Conservation (phyloP, 2,329 filamentous ascomycete genomes). For the Orbilia quercus region DNA sequence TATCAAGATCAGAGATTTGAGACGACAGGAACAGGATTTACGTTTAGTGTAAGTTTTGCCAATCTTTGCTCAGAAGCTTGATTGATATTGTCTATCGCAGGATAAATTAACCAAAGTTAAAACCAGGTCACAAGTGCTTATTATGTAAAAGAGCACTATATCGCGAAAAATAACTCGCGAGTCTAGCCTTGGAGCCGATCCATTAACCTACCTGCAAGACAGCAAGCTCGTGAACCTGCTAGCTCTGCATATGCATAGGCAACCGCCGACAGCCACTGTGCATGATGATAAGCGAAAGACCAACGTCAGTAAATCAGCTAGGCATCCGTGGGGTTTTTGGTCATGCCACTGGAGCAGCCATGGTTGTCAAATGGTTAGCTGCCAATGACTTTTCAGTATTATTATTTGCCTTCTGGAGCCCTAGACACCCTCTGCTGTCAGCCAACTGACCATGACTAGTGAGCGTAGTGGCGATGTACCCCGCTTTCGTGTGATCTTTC, state of each 20-base stretch:
- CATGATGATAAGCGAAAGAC: slow-evolving; percentile 35
- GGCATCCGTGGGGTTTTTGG: slow-evolving; percentile 52
- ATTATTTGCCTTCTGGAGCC: slow-evolving; percentile 16
- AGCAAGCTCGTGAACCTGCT: not conserved
- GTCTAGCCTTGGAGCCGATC: too few species aligned
- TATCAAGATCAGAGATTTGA: too few species aligned
- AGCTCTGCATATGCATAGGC: slow-evolving; percentile 42
- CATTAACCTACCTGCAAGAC: not conserved
- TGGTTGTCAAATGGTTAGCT: slow-evolving; percentile 20
- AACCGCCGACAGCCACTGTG: slow-evolving; percentile 45
- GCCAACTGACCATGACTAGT: slow-evolving; percentile 44
- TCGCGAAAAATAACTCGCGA: too few species aligned
- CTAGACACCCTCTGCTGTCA: slow-evolving; percentile 40
- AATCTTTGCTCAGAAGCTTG: too few species aligned
- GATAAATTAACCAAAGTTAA: slow-evolving; percentile 12
- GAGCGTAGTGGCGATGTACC: slow-evolving; percentile 12
- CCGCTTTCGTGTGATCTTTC: slow-evolving; percentile 55
- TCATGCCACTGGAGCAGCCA: slow-evolving; percentile 28
- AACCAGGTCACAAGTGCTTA: slow-evolving; percentile 11
- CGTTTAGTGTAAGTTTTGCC: too few species aligned
- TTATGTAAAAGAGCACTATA: slow-evolving; percentile 29
- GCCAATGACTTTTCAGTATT: slow-evolving; percentile 6
- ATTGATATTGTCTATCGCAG: slow-evolving; percentile 17
- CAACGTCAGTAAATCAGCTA: slow-evolving; percentile 42
- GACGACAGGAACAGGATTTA: too few species aligned